Base-by-base conservation (phyloP, 1,284 basidiomycete species). In the Athelia psychrophila region DNA sequence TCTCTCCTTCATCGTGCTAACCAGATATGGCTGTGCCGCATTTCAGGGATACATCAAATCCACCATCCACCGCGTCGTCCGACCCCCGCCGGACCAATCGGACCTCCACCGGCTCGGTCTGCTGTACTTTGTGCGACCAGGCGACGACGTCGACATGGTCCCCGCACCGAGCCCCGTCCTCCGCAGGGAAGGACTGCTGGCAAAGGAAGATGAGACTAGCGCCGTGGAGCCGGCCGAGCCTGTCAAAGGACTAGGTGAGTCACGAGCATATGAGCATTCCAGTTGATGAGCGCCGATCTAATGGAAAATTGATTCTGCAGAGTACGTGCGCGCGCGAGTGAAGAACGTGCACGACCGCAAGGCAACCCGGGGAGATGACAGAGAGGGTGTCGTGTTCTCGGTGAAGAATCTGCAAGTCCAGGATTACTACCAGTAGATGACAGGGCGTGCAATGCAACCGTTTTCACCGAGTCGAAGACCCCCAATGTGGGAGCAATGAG, bases 11-110 rank as follows among this genome's bases (percentile, higher is more conserved):
- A n/a, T n/a, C n/a, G n/a, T n/a, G n/a, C n/a, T n/a, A n/a, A n/a
- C n/a, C n/a, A 12, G 33, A 12, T 12, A 12, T 35, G 33, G 18
- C 12, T 18, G 18, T 18, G 12, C 18, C 33, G 33, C n/a, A n/a
- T n/a, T n/a, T n/a, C 12, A 44, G 12, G 62, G 62, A 27, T 65
- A 63, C 47, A 54, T 64, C 44, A 77, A 72, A 62, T 75, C 72
- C 56, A 76, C 78, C 3, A 66, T 81, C 18, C 79, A 82, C 58
- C 65, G 76, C 33, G 79, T 82, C 40, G 58, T 74, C 33, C 70
- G 76, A 27, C 80, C 79, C 9, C 79, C 79, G 0, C 53, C 63
- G 19, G 79, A 81, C 56, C 80, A 82, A 56, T 57, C 49, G 8
- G 48, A 62, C 25, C 47, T 60, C 22, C 56, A 61, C 25, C 56